phyloP scores from a whole-genome alignment of 192 early-diverging fungal species.

The Phlyctochytrium planicorne region DNA sequence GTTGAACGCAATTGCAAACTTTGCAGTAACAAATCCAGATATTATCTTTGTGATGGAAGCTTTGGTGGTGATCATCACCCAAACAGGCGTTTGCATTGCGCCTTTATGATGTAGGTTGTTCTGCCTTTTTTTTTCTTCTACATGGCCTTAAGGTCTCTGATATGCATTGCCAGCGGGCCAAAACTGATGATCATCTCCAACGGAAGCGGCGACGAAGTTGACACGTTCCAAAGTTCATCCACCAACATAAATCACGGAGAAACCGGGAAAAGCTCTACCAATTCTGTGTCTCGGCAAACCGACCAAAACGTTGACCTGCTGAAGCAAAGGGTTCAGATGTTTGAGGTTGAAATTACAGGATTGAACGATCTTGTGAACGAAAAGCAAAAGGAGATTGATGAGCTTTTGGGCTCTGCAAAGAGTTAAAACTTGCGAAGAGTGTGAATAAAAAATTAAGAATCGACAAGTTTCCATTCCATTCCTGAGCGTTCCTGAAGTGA shows the following conservation, averaged over 20 bases:
- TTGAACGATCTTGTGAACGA: background rate
- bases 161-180: background rate
- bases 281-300: no score
- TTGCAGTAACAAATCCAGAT: background rate
- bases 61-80: slow-evolving; percentile 2
- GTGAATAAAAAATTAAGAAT: no score
- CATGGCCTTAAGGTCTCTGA: no score
- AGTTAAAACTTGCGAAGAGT: background rate
- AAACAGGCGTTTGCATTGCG: background rate
- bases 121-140: background rate
- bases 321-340: background rate
- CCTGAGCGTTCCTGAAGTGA: no score
- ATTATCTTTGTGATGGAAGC: slow-evolving; percentile 6
- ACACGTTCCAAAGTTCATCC: background rate
- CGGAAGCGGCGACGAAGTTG: background rate
- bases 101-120: slow-evolving; percentile 3
- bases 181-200: background rate
- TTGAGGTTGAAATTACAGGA: background rate
- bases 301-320: background rate
- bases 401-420: background rate
- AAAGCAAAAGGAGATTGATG: background rate
- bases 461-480: no score
- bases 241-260: no score
- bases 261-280: no score
- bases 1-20: slow-evolving; percentile 1